Conservation (phyloP, 2,329 filamentous ascomycete genomes). For the Arthrobotrys iridis region DNA sequence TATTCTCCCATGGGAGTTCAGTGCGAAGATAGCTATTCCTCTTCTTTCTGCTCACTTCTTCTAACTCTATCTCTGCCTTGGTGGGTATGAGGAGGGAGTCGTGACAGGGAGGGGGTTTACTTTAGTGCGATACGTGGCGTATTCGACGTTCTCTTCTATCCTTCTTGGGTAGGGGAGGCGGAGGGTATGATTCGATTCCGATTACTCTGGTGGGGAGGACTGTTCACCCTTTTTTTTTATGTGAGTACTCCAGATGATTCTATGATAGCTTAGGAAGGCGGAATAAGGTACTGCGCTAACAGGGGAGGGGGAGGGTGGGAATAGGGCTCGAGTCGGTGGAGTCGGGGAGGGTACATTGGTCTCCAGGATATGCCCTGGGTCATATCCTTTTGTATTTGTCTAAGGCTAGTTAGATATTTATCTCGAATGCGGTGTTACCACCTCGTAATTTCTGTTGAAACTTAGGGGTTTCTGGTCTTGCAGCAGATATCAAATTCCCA, state of each 20-base stretch:
- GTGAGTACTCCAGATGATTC: slow-evolving; percentile 44
- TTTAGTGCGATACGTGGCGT: slow-evolving; percentile 83
- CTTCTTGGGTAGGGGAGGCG: slow-evolving; percentile 59
- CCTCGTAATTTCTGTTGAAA: no score
- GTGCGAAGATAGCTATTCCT: slow-evolving; percentile 55
- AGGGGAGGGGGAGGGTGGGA: slow-evolving; percentile 4
- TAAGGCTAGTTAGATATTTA: no score
- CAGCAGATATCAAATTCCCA: slow-evolving; percentile 2
- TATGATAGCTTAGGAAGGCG: not conserved
- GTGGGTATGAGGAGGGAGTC: not conserved
- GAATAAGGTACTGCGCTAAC: slow-evolving; percentile 47
- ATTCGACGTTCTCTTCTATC: slow-evolving; percentile 61
- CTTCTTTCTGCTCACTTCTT: not conserved
- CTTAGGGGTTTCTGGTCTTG: not conserved
- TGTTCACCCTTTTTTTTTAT: slow-evolving; percentile 65
- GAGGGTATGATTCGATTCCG: slow-evolving; percentile 78
- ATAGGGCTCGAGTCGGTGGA: not conserved
- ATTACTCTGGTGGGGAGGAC: slow-evolving; percentile 77
- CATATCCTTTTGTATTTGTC: no score
- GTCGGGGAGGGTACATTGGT: not conserved
- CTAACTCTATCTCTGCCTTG: slow-evolving; percentile 60
- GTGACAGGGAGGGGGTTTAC: slow-evolving; percentile 71
- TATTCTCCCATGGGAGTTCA: slow-evolving; percentile 50
- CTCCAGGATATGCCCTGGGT: no score
- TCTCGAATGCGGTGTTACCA: no score